Base-by-base conservation (phyloP, 345 rosid genomes). In the Mallotus nudiflorus region DNA sequence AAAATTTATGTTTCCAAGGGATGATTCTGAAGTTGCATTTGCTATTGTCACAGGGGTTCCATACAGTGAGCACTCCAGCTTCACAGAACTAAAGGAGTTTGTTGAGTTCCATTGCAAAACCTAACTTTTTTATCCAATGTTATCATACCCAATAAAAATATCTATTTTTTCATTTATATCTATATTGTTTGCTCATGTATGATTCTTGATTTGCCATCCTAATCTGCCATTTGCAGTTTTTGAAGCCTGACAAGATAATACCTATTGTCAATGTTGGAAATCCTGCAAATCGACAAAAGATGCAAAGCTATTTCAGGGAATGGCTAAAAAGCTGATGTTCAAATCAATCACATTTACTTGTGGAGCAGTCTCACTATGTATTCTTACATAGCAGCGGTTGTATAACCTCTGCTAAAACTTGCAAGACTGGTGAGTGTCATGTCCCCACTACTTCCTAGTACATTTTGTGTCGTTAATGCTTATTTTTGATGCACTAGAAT, bases 31-130 rank as follows among this genome's bases (percentile, higher is more conserved):
- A 49, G 62, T 45, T 66, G 22, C 45, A n/a, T 44, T 48, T 33
- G 46, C 44, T 67, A 24, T 58, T 12, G 64, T 61, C 74, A 18
- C 82, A 87, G 97, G 97, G 50, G 92, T 89, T 74, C 94, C 94
- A 40, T 91, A 85, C 68, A 91, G 92, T 62, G 94, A 91, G 81
- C 97, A 87, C 77, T 89, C 94, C 31, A 89, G 97, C 78, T 91
- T 86, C 78, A 89, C 86, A 57, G 92, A 89, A 75, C 76, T 89
- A 70, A 77, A 68, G 75, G 91, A 86, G 75, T 91, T 91, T 86
- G 87, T 91, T 73, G 80, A 89, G 88, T 94, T 89, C 13, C 52
- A 70, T 54, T 52, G 72, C 59, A 2, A 39, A 74, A 35, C 11
- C 52, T 27, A 3, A 58, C 24, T 16, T 25, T 63, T 19, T 45